Percentiles rank a stretch among this genome's conserved stretches.
phyloP scores from a whole-genome alignment of 768 basidiomycete species.

The Boletus barrowsii region DNA sequence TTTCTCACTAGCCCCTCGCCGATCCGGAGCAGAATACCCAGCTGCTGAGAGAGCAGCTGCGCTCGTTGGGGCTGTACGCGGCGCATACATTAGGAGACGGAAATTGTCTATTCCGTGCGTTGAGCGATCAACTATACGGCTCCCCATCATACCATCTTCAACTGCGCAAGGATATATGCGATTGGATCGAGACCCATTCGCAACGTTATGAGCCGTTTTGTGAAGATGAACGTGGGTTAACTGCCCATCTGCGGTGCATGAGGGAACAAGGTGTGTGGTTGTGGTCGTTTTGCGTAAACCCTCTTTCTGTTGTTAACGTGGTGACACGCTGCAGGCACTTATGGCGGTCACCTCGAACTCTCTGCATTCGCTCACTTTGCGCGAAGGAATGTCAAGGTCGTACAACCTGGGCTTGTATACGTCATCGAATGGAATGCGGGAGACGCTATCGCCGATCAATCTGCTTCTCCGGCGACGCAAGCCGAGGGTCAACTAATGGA shows the following conservation, averaged over 20 bases:
- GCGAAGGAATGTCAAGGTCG: slow-evolving; percentile 79
- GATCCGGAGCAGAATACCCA: slow-evolving; percentile 65
- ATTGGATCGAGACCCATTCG: slow-evolving; percentile 70
- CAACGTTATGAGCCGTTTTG: slow-evolving; percentile 83
- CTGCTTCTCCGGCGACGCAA: slow-evolving; percentile 27
- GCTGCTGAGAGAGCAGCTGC: slow-evolving; percentile 69
- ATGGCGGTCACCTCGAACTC: slow-evolving; percentile 92
- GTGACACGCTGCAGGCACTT: slow-evolving; percentile 56
- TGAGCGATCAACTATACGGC: slow-evolving; percentile 85
- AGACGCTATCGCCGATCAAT: slow-evolving; percentile 33
- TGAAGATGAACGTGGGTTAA: slow-evolving; percentile 77
- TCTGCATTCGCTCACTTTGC: slow-evolving; percentile 86
- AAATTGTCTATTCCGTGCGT: slow-evolving; percentile 90
- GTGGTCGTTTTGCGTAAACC: neutral
- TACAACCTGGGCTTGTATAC: slow-evolving; percentile 89
- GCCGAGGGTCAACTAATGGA: slow-evolving; percentile 25
- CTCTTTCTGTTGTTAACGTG: slow-evolving; percentile 14
- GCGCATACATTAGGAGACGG: slow-evolving; percentile 85
- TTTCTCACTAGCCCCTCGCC: slow-evolving; percentile 37
- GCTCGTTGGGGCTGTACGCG: slow-evolving; percentile 80
- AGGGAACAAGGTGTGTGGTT: slow-evolving; percentile 59
- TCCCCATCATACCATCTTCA: slow-evolving; percentile 64
- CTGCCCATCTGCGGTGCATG: slow-evolving; percentile 74
- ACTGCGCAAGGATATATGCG: slow-evolving; percentile 74
- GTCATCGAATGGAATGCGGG: slow-evolving; percentile 79